Evolutionary conservation across 805 yeast species (phyloP).

Genomic region (Pichia membranifaciens): DNA sequence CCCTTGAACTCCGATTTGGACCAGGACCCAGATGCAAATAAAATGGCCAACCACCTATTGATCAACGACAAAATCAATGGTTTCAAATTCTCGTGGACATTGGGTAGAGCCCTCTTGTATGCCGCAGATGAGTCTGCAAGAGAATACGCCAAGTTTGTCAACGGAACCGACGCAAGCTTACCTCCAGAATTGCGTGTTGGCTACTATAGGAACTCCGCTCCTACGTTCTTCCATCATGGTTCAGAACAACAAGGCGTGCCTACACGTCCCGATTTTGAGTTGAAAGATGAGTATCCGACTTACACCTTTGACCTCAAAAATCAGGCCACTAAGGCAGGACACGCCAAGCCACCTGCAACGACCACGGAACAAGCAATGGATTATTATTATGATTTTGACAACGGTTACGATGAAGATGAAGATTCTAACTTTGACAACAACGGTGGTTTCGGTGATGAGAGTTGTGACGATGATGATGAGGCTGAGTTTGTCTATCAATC

Average conservation of each 20-base stretch:
- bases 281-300: slow-evolving; percentile 17
- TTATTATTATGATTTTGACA: slow-evolving; percentile 1
- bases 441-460: slow-evolving; percentile 2
- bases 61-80: slow-evolving; percentile 65
- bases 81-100: slow-evolving; percentile 86
- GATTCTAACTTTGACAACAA: not conserved
- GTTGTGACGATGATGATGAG: slow-evolving; percentile 7
- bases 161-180: not conserved
- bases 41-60: slow-evolving; percentile 25
- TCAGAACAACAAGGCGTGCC: slow-evolving; percentile 41
- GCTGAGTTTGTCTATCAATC: not conserved
- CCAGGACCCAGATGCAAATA: not conserved
- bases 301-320: slow-evolving; percentile 5
- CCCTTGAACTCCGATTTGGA: slow-evolving; percentile 29
- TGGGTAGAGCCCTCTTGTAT: slow-evolving; percentile 69
- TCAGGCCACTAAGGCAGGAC: not conserved
- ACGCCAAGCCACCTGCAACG: not conserved
- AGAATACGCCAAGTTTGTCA: not conserved
- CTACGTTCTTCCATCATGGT: slow-evolving; percentile 44
- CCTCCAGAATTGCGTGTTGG: slow-evolving; percentile 33
- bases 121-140: slow-evolving; percentile 45
- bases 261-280: slow-evolving; percentile 38
- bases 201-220: slow-evolving; percentile 42
- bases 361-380: not conserved
- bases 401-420: slow-evolving; percentile 1